phyloP scores from a whole-genome alignment of 257 asterid species.

The Nemophila menziesii region DNA sequence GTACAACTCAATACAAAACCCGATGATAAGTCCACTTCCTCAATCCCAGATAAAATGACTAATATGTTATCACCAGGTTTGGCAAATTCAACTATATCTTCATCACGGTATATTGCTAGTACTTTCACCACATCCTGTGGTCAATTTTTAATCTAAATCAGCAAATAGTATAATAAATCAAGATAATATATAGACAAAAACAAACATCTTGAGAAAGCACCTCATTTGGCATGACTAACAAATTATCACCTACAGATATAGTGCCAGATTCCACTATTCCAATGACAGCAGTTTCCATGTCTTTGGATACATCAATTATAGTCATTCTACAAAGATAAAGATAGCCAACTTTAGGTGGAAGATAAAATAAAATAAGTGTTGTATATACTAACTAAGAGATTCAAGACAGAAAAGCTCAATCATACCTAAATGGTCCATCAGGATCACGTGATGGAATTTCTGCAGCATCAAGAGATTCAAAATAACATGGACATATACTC shows the following conservation, averaged over 20 bases:
- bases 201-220: constrained; percentile 20
- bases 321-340: constrained; percentile 48
- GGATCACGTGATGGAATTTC: constrained; percentile 84
- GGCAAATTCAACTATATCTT: constrained; percentile 53
- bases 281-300: constrained; percentile 94
- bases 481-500: constrained; percentile 59
- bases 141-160: too few species aligned
- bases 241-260: constrained; percentile 63
- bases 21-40: constrained; percentile 64
- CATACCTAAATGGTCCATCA: constrained; percentile 78
- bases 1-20: constrained; percentile 64
- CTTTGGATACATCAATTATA: constrained; percentile 79
- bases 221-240: constrained; percentile 93
- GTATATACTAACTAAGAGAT: too few species aligned
- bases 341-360: too few species aligned
- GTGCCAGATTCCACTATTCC: constrained; percentile 94
- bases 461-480: constrained; percentile 78
- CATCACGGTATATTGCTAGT: constrained; percentile 60
- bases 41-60: constrained; percentile 74
- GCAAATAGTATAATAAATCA: too few species aligned
- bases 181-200: neutral
- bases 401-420: too few species aligned
- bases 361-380: too few species aligned
- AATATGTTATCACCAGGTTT: constrained; percentile 96
- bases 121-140: constrained; percentile 72